Base-by-base conservation (phyloP, 2,329 filamentous ascomycete species). In the Cadophora sp. region DNA sequence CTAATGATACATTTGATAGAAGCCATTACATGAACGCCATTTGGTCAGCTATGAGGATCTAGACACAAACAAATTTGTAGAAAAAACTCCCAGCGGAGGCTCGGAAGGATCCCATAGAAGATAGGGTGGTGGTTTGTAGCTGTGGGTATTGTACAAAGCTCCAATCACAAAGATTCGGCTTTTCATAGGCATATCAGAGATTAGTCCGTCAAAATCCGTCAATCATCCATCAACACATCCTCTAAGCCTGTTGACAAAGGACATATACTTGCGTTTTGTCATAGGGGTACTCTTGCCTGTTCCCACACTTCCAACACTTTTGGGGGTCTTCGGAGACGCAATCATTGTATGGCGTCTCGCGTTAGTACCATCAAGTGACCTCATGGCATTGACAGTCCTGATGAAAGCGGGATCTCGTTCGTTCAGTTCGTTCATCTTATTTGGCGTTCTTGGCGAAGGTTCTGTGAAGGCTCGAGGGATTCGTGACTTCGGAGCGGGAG, bases 381-480 rank as follows among this genome's bases (percentile, higher is more conserved):
- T 43, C 59, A 73, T 62, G 14, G 68, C 70, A 24, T 67, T 50
- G n/a, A 73, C 41, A 1, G 69, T 69, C 4, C 65, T 48, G 8
- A 71, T 48, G 30, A 69, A 73, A 33, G 70, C 69, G 4, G 72
- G 72, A 64, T 73, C 72, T 41, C 63, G 63, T 48, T 73, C 72
- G 22, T 73, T 73, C 47, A 71, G 47, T 18, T 59, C 59, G 27
- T 73, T 73, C 51, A 73, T 64, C 6, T 70, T 68, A 22, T 73
- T 69, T 41, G 70, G 72, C 3, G 70, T 67, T 11, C 20, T 64
- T 51, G 60, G 22, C 48, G 47, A 51, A 18, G 41, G 48, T 14
- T 59, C 20, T 33, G 39, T 47, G 4, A 59, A 45, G 6, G 22
- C 39, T 24, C 56, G 56, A 30, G 56, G 56, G 5, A 59, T 59